Base-by-base conservation (phyloP, 129 eudicot genomes). In the Escallonia herrerae region DNA sequence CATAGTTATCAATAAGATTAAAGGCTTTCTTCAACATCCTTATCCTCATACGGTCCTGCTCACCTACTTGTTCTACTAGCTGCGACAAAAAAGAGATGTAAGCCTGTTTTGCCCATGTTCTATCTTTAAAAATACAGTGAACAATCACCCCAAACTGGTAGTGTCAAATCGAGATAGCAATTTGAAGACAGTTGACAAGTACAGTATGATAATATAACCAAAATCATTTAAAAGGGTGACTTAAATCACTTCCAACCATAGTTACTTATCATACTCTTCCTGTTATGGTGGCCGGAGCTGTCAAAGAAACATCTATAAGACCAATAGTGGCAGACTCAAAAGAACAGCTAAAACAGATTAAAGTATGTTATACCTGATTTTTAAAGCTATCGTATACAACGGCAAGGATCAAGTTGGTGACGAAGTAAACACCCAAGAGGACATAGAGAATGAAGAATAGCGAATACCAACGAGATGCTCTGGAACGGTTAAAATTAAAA, bases 331-430 rank as follows among this genome's bases (percentile, higher is more conserved):
- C 33, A 22, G 33, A 22, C 33, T 22, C 33, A 22, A 22, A 22
- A 22, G 33, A 22, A 22, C 33, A 22, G 33, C 33, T 22, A 22
- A 22, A 22, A 22, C 33, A 22, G 58, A 48, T 44, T 46, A 4
- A 70, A 59, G 40, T 48, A 72, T 39, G 52, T 42, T 38, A 67
- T 78, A 90, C 97, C 97, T 86, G 83, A 48, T 71, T 63, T 85
- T 88, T 93, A 66, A 93, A 93, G 83, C 98, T 88, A 73, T 93
- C 96, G 51, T 93, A 93, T 7, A 93, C 98, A 56, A 93, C 98
- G 44, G 98, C 98, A 77, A 93, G 96, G 69, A 93, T 77, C 91
- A 93, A 79, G 80, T 83, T 93, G 76, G 96, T 93, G 78, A 93
- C 96, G 41, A 93, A 93, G 90, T 93, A 93, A 61, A 93, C 98